These are phyloP conservation scores for Madurella mycetomatis DNA, from an alignment of 2,329 filamentous ascomycete genomes.

Conservation along the genomic window DNA sequence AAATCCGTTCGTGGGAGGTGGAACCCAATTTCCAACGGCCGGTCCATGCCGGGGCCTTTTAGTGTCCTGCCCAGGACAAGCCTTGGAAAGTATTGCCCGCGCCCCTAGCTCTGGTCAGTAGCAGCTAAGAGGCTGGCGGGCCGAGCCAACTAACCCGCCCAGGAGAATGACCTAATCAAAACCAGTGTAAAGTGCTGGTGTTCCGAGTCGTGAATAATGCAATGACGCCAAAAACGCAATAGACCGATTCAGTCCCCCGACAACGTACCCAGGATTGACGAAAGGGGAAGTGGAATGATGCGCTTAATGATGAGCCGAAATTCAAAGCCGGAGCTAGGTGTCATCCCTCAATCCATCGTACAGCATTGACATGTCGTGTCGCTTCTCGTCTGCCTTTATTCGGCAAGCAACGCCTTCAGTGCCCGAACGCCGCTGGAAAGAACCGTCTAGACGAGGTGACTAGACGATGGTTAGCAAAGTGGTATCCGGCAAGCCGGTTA, in stretches of 20 bases:
- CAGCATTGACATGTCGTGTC: neutral
- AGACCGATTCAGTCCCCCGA: neutral
- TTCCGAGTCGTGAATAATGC: neutral
- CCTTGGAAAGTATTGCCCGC: neutral
- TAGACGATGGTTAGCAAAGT: neutral
- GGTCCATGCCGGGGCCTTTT: conserved; percentile 22
- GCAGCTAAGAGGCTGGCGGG: neutral
- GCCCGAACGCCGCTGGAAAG: neutral
- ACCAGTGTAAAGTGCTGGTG: neutral
- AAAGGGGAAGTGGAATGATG: neutral
- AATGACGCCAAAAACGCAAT: neutral
- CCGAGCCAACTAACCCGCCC: neutral
- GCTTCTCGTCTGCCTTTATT: neutral
- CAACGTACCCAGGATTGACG: neutral
- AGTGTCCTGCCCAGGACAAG: conserved; percentile 25
- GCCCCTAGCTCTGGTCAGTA: neutral
- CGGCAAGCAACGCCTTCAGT: neutral
- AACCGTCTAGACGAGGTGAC: neutral
- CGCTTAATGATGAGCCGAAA: neutral
- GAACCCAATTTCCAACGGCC: neutral
- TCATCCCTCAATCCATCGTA: neutral
- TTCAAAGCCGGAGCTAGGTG: neutral
- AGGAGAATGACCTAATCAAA: neutral
- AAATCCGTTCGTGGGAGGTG: neutral
- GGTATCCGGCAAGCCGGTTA: neutral